Percentiles rank a stretch among this genome's conserved stretches.
Conservation (phyloP, 192 early-diverging fungal genomes). For the Piromyces sp. region DNA sequence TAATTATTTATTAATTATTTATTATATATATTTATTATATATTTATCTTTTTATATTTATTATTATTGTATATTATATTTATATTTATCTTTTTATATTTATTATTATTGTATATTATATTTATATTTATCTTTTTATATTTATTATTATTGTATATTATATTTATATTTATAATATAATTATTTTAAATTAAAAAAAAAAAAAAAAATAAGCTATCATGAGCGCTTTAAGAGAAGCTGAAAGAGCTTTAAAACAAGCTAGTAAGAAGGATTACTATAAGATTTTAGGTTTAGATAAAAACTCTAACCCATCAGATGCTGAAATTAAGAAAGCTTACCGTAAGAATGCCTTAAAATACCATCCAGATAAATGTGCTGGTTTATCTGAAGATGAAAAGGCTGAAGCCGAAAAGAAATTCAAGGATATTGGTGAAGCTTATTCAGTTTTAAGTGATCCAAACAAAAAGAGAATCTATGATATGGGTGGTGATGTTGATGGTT, state of each 20-base stretch:
- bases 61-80: too few relatives aligned
- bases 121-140: neutral
- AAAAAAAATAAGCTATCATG: constrained; percentile 13
- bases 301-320: constrained; percentile 58
- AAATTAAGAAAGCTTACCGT: constrained; percentile 64
- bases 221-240: constrained; percentile 37
- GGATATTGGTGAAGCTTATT: constrained; percentile 65
- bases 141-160: neutral
- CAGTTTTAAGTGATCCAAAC: constrained; percentile 54
- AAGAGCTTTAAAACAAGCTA: constrained; percentile 43
- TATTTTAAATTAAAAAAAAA: too few relatives aligned
- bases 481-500: constrained; percentile 61
- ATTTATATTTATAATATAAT: too few relatives aligned
- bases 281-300: constrained; percentile 59
- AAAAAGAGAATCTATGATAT: constrained; percentile 68
- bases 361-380: constrained; percentile 70
- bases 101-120: too few relatives aligned
- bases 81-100: too few relatives aligned
- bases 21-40: too few relatives aligned
- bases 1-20: too few relatives aligned
- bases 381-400: constrained; percentile 32
- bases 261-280: constrained; percentile 92
- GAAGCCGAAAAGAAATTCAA: constrained; percentile 58
- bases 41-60: too few relatives aligned
- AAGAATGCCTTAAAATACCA: constrained; percentile 70